A percentile compares a stretch with the other conserved stretches of the same genome.
These are phyloP conservation scores for Pseudonitzschia delicatissima DNA, from an alignment of 108 stramenopile species.

Conservation along the genomic window DNA sequence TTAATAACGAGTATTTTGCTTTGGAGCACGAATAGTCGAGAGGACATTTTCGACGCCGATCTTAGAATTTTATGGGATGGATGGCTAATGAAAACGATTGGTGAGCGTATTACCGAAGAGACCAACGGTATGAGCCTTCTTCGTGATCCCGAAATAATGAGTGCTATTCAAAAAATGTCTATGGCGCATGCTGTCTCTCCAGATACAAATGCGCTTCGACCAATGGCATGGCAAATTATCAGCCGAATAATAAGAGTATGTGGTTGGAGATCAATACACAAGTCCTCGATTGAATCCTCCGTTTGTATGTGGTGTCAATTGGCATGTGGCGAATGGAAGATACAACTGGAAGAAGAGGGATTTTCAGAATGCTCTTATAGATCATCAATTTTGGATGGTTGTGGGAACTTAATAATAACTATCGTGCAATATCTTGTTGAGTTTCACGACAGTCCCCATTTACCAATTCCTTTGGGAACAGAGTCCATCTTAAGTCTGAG, in stretches of 20 bases:
- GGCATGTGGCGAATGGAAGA: slow-evolving; percentile 34
- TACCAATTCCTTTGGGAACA: slow-evolving; percentile 5
- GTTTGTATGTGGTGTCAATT: slow-evolving; percentile 30
- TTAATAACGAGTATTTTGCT: neutral
- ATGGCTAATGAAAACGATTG: slow-evolving; percentile 10
- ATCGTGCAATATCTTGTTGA: slow-evolving; percentile 20
- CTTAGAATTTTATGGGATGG: slow-evolving; percentile 5
- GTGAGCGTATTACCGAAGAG: neutral
- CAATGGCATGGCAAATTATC: slow-evolving; percentile 31
- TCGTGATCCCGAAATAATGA: neutral
- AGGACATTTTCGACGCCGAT: neutral
- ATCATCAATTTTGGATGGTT: slow-evolving; percentile 20
- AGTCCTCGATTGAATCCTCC: slow-evolving; percentile 5
- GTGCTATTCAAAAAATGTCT: slow-evolving; percentile 10
- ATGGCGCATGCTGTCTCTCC: slow-evolving; percentile 26
- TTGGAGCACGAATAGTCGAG: neutral
- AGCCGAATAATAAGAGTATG: slow-evolving; percentile 8
- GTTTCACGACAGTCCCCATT: slow-evolving; percentile 11
- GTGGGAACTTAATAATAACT: slow-evolving; percentile 17
- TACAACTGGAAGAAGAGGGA: slow-evolving; percentile 22
- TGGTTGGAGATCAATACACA: slow-evolving; percentile 20
- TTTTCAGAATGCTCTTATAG: neutral
- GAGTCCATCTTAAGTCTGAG: slow-evolving; percentile 14
- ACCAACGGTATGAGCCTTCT: neutral
- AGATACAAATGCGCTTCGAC: slow-evolving; percentile 6